A percentile compares a stretch with the other conserved stretches of the same genome.
phyloP scores from a whole-genome alignment of 1,284 basidiomycete species.

The Sporisorium sorghi region DNA sequence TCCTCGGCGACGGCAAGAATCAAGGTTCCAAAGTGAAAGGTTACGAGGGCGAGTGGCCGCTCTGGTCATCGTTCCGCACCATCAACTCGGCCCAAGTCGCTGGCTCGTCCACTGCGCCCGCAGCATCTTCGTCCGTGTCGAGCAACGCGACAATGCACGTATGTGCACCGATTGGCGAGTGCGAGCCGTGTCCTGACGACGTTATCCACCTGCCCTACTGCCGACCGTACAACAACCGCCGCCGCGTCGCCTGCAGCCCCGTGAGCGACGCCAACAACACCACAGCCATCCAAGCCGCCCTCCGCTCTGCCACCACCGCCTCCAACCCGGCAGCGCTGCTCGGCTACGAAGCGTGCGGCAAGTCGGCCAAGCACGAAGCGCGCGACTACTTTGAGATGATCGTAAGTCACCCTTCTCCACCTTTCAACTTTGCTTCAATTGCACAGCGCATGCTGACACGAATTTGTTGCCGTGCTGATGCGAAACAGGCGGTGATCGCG shows the following conservation, averaged over 20 bases:
- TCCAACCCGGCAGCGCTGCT: slow-evolving; percentile 2
- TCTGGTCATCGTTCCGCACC: slow-evolving; percentile 25
- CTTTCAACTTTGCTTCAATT: too few species aligned
- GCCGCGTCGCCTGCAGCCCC: slow-evolving; percentile 40
- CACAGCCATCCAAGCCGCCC: slow-evolving; percentile 12
- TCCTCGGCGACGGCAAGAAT: slow-evolving; percentile 41
- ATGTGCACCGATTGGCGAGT: slow-evolving; percentile 44
- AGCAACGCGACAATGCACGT: slow-evolving; percentile 19
- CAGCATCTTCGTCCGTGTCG: not conserved
- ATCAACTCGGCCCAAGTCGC: not conserved
- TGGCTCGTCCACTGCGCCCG: not conserved
- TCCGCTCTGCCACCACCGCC: not conserved
- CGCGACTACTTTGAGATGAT: slow-evolving; percentile 53
- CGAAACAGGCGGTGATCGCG: slow-evolving; percentile 18
- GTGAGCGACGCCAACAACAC: slow-evolving; percentile 8
- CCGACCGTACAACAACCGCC: slow-evolving; percentile 60
- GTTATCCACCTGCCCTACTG: slow-evolving; percentile 56
- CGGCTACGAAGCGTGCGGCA: slow-evolving; percentile 52
- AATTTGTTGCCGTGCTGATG: not conserved
- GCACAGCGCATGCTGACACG: not conserved
- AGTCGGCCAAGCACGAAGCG: slow-evolving; percentile 41
- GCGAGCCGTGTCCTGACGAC: slow-evolving; percentile 44
- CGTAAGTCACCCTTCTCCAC: not conserved
- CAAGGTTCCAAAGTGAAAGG: slow-evolving; percentile 44
- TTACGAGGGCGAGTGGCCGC: slow-evolving; percentile 50